Conservation (phyloP, 176 grass and related monocot species). For the Aegilops sharonensis region DNA sequence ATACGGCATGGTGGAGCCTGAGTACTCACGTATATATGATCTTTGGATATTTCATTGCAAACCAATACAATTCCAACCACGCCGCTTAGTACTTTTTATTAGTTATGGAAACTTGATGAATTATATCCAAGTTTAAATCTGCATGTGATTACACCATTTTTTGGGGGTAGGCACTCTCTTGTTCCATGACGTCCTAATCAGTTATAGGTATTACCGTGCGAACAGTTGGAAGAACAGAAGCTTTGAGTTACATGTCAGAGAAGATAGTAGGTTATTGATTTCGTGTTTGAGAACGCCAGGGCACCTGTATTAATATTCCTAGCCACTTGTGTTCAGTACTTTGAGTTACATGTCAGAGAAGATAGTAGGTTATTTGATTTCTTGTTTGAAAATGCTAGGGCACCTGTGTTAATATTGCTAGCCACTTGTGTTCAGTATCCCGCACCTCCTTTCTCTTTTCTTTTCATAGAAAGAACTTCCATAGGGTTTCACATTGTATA, state of each 20-base stretch:
- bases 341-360: background rate
- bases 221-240: background rate
- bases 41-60: constrained; percentile 9
- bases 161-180: background rate
- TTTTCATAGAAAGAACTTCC: background rate
- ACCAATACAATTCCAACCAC: constrained; percentile 2
- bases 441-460: background rate
- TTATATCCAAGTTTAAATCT: constrained; percentile 12
- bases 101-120: background rate
- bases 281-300: constrained; percentile 6
- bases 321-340: constrained; percentile 15
- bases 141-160: constrained; percentile 10
- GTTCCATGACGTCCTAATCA: background rate
- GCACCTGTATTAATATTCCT: constrained; percentile 6
- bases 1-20: background rate
- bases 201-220: background rate
- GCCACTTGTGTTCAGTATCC: constrained; percentile 10
- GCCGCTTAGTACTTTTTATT: background rate
- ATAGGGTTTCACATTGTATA: constrained; percentile 14
- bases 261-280: constrained; percentile 1
- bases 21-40: background rate
- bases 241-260: background rate
- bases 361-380: constrained; percentile 6
- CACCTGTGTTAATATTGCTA: constrained; percentile 12
- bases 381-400: constrained; percentile 9